Percentiles rank a stretch among this genome's conserved stretches.
These are phyloP conservation scores for Penicillium manginii DNA, from an alignment of 495 filamentous ascomycete species.

Conservation along the genomic window DNA sequence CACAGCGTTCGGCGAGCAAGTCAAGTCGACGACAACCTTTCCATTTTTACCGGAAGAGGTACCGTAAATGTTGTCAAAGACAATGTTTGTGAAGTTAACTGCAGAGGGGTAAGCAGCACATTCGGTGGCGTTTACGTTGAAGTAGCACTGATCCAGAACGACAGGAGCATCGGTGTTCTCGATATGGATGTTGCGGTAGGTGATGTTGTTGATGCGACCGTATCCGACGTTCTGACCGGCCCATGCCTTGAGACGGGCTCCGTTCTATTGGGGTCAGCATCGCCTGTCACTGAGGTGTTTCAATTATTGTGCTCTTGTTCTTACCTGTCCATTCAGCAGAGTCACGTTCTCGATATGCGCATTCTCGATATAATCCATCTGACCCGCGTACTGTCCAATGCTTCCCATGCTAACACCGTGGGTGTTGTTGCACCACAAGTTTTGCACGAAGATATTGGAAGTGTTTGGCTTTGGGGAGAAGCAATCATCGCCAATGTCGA, in stretches of 20 bases:
- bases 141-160: slow-evolving; percentile 63
- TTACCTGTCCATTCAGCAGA: slow-evolving; percentile 53
- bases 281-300: too few relatives aligned
- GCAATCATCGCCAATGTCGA: slow-evolving; percentile 62
- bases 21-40: slow-evolving; percentile 51
- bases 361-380: slow-evolving; percentile 55
- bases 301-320: background rate
- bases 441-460: slow-evolving; percentile 58
- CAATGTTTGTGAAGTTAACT: slow-evolving; percentile 59
- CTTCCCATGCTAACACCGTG: slow-evolving; percentile 62
- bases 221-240: slow-evolving; percentile 55
- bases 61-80: slow-evolving; percentile 59
- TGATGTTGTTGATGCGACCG: slow-evolving; percentile 61
- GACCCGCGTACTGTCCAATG: slow-evolving; percentile 59
- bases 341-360: slow-evolving; percentile 61
- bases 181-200: slow-evolving; percentile 59
- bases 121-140: slow-evolving; percentile 53
- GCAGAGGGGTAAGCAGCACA: slow-evolving; percentile 54
- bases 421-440: slow-evolving; percentile 61
- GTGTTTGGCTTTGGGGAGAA: slow-evolving; percentile 64
- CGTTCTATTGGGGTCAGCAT: slow-evolving; percentile 41
- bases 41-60: slow-evolving; percentile 55
- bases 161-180: slow-evolving; percentile 58
- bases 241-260: slow-evolving; percentile 61
- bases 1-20: slow-evolving; percentile 56